Base-by-base conservation (phyloP, 768 basidiomycete genomes). In the Jaapia argillacea region DNA sequence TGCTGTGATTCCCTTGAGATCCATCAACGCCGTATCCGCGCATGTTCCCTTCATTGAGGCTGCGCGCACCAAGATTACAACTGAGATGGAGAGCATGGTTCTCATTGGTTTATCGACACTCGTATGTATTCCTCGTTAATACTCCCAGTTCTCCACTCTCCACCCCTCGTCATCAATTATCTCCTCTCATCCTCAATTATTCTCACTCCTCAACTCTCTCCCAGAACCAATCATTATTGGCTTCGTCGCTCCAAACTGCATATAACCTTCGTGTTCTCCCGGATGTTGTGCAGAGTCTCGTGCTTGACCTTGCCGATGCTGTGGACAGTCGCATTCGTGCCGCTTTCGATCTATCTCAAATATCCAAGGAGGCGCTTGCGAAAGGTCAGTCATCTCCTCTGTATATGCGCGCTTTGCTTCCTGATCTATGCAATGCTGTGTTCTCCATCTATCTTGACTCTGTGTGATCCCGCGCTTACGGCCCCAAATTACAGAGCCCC, bases 191-290 rank as follows among this genome's bases (percentile, higher is more conserved):
- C 38, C 28, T 21, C 45, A 42, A 43, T 46, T 24, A 23, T 33
- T 20, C n/a, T 40, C 36, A 26, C 35, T 28, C 23, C 25, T 26
- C 4, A 26, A 10, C 16, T 2, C 7, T 10, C 5, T 14, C 44
- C 28, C 49, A 96, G 92, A 86, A 98, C 54, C 91, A 89, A 63
- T 79, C 90, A 1, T 63, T 94, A 14, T 72, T 99, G 1, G 90
- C 93, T 0, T 92, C 90, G 1, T 90, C 94, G 0, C 71, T 99
- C 10, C 96, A 98, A 68, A 97, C 91, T 1, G 92, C 94, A 3
- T 86, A 90, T 62, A 99, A 97, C 57, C 75, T 99, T 12, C 74
- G 84, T 23, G 75, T 87, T 13, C 70, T 99, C 7, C 87, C 94
- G 0, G 73, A 78, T 21, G 74, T 97, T 4, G 86, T 97, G 3